phyloP scores from a whole-genome alignment of 768 basidiomycete genomes.

The Naganishia kalamii region DNA sequence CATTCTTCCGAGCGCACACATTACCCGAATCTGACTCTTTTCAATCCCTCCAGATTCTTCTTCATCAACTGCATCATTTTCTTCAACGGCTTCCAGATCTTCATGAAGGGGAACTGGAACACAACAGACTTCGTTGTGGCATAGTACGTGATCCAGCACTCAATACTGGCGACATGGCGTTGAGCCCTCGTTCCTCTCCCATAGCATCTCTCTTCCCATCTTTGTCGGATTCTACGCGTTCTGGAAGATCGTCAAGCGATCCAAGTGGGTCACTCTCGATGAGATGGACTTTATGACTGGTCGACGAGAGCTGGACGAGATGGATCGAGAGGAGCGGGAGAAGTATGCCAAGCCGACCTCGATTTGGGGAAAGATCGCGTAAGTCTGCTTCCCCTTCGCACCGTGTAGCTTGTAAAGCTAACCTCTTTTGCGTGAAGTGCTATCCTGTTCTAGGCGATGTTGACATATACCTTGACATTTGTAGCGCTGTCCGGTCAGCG shows the following conservation, averaged over 20 bases:
- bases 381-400: not conserved
- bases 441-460: not conserved
- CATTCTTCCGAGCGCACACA: not conserved
- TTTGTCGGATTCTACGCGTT: conserved; percentile 42
- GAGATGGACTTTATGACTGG: conserved; percentile 47
- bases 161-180: not conserved
- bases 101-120: conserved; percentile 47
- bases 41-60: conserved; percentile 26
- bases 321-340: conserved; percentile 35
- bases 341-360: conserved; percentile 28
- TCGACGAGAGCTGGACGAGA: conserved; percentile 43
- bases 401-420: not conserved
- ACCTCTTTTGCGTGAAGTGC: not conserved
- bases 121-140: conserved; percentile 43
- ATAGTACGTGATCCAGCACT: conserved; percentile 26
- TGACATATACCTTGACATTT: not conserved
- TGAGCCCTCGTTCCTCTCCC: not conserved
- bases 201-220: conserved; percentile 39
- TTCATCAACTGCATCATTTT: conserved; percentile 42
- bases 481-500: not conserved
- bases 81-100: conserved; percentile 39
- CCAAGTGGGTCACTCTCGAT: conserved; percentile 34
- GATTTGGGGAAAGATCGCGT: conserved; percentile 32
- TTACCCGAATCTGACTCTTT: not conserved
- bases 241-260: conserved; percentile 46